Conservation (phyloP, 208 protist genomes). For the Trypanosoma conorhini region DNA sequence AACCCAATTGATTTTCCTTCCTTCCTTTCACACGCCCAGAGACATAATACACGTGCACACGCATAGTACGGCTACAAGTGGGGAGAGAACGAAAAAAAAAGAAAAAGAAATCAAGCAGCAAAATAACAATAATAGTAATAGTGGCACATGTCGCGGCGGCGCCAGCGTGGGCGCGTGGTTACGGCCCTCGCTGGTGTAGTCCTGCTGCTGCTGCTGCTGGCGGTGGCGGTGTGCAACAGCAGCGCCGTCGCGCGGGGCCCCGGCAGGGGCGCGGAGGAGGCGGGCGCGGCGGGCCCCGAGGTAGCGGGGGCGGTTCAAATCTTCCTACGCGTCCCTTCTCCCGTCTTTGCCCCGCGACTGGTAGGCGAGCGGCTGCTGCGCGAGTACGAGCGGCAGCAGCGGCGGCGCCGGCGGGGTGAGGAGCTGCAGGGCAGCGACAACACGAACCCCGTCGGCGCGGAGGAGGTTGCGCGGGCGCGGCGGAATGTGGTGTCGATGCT, state of each 20-base stretch:
- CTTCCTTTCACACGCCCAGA: neutral
- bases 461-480: neutral
- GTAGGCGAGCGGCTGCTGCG: conserved; percentile 4
- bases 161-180: no score
- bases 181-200: no score
- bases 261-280: neutral
- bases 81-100: neutral
- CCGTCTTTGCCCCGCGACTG: neutral
- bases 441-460: conserved; percentile 1
- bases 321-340: neutral
- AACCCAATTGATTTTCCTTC: no score
- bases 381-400: conserved; percentile 6
- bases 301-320: neutral
- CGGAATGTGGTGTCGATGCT: conserved; percentile 10
- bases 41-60: conserved; percentile 6
- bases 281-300: neutral
- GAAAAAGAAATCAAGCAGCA: neutral
- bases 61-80: no score
- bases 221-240: no score
- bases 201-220: no score
- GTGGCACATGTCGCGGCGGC: no score
- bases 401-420: neutral
- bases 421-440: neutral
- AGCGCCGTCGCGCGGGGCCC: neutral
- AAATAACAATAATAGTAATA: neutral